A percentile compares a stretch with the other conserved stretches of the same genome.
phyloP scores from a whole-genome alignment of 345 rosid genomes.

The Jatropha curcas region DNA sequence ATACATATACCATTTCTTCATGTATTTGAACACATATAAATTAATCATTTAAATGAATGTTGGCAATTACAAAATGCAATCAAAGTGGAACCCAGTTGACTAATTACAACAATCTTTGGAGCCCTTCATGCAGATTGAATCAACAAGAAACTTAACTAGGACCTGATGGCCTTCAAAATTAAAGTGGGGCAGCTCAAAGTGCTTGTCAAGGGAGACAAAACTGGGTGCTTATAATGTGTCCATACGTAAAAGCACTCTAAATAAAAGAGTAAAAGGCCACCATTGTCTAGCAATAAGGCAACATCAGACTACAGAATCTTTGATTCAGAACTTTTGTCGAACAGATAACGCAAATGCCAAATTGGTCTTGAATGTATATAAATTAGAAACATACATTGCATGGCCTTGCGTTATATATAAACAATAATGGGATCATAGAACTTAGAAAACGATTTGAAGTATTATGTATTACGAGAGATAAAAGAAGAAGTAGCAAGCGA shows the following conservation, averaged over 20 bases:
- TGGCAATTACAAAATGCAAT: not conserved
- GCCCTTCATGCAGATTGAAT: not conserved
- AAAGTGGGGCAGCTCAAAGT: not conserved
- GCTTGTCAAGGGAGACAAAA: not conserved
- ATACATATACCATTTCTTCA: too few species aligned
- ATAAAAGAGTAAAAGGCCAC: not conserved
- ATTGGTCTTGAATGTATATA: not conserved
- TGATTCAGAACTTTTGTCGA: not conserved
- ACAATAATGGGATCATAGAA: not conserved
- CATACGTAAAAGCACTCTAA: not conserved
- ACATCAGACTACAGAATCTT: not conserved
- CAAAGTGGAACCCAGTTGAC: conserved; percentile 9
- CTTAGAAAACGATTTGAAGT: too few species aligned
- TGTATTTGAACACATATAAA: not conserved
- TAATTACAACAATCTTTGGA: not conserved
- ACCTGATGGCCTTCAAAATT: not conserved
- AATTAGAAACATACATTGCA: not conserved
- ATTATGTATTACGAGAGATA: too few species aligned
- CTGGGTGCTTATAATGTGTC: not conserved
- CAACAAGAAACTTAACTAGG: not conserved
- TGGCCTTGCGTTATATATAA: not conserved
- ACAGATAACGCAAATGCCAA: not conserved
- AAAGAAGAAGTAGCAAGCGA: too few species aligned
- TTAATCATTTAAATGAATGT: not conserved
- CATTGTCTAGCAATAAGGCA: conserved; percentile 6